Conservation (phyloP, 345 rosid species). For the Gossypium herbaceum region DNA sequence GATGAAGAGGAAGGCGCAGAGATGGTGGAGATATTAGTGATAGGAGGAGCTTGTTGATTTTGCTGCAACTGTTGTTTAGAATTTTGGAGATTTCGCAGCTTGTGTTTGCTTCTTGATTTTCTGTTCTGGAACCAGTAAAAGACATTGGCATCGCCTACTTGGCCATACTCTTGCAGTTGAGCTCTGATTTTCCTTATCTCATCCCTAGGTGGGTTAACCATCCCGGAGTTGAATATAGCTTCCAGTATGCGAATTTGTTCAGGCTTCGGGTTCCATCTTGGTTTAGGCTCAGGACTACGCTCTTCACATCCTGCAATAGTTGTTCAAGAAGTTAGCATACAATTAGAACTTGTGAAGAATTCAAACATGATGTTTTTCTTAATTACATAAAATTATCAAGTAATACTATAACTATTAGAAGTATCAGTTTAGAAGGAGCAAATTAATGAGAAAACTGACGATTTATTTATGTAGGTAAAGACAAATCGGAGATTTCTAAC, state of each 20-base stretch:
- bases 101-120: slow-evolving; percentile 96
- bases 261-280: slow-evolving; percentile 99
- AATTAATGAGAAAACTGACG: slow-evolving; percentile 10
- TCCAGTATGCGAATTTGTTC: slow-evolving; percentile 95
- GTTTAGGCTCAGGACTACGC: slow-evolving; percentile 94
- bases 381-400: slow-evolving; percentile 7
- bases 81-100: slow-evolving; percentile 74
- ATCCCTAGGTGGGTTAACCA: slow-evolving; percentile 98
- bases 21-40: slow-evolving; percentile 16
- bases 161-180: slow-evolving; percentile 92
- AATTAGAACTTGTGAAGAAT: background rate
- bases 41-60: slow-evolving; percentile 3
- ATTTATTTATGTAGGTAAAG: slow-evolving; percentile 2
- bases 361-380: background rate
- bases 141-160: slow-evolving; percentile 97
- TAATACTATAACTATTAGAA: too few relatives aligned
- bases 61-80: slow-evolving; percentile 44
- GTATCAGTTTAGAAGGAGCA: background rate
- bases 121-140: slow-evolving; percentile 99
- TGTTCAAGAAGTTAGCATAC: background rate
- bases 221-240: slow-evolving; percentile 95
- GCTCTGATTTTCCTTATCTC: slow-evolving; percentile 78
- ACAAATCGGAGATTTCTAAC: background rate
- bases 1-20: slow-evolving; percentile 50
- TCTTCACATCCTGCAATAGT: slow-evolving; percentile 67